Base-by-base conservation (phyloP, 2,329 filamentous ascomycete species). In the Nemania bipapillata region DNA sequence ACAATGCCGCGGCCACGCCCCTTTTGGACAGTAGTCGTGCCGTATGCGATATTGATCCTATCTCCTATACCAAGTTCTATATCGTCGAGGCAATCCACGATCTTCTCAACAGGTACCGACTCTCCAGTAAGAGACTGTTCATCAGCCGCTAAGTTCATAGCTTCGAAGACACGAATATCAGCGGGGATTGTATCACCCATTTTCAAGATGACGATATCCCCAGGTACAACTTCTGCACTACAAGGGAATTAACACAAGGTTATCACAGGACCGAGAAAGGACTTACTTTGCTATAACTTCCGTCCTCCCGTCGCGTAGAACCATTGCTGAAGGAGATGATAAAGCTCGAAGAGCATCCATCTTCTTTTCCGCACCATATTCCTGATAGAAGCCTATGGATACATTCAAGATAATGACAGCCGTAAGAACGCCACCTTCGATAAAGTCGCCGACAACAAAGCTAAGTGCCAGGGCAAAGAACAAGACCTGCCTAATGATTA, bases 141-240 rank as follows among this genome's bases (percentile, higher is more conserved):
- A 74, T 97, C 93, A 75, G 91, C 93, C 69, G 89, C 89, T 53
- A 94, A 85, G 78, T 96, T 95, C 87, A 94, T 92, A 67, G 86
- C 87, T 75, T 93, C 90, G 72, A 92, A 86, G 22, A 91, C 79
- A 63, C 90, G 88, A 47, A 93, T 79, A 75, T 94, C 91, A 42
- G 91, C 91, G 9, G 91, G 91, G 47, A 93, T 86, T 3, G 90
- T 92, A 78, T 93, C 91, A 67, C 91, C 91, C 80, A 88, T 91
- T 81, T 87, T 90, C 74, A 90, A 83, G 42, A 86, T 81, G 68
- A 90, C 83, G 65, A 93, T 84, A 70, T 94, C 91, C 49, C 91
- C 92, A n/a, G 89, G 89, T 0, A 93, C 89, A 42, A 93, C 86
- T 65, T 89, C 83, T 35, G 86, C 83, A 75, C 86, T 89, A 54